Base-by-base conservation (phyloP, 768 basidiomycete genomes). In the Scleroderma bovista region DNA sequence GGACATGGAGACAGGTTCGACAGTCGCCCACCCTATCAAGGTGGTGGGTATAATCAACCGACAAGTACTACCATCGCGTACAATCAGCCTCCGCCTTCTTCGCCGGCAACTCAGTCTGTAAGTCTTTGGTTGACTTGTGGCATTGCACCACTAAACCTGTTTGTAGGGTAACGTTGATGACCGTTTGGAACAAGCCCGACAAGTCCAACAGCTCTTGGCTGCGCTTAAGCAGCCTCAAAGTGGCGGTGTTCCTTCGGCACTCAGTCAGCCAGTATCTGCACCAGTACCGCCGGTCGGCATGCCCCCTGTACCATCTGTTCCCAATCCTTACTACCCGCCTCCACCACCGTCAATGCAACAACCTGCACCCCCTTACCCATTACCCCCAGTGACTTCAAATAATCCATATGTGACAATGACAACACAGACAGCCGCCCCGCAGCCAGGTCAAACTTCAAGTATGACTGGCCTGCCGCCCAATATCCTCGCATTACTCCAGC, bases 151-250 rank as follows among this genome's bases (percentile, higher is more conserved):
- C 22, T 46, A 56, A 51, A 40, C 31, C 38, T 19, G 34, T 20
- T 44, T 31, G 37, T 53, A 82, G 78, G 70, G 41, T 17, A n/a
- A 75, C 36, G 65, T 71, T 11, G 88, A 93, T 51, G 89, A 93
- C 44, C 85, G 91, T 12, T 72, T 94, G 17, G 92, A 94, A 60
- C 88, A 93, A 73, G 90, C 91, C 8, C 80, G 84, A 48, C 86
- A 80, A 66, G 89, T 93, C 9, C 91, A 93, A 61, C 87, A 91
- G 58, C 71, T 91, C 16, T 70, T 92, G 22, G 89, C 88, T 5
- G 89, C 89, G 12, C 69, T 91, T 41, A 90, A 92, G 60, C 84
- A 86, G 51, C 83, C 86, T 10, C 74, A 76, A 51, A 63, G 63
- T 51, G 73, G 70, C 20, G 44, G 54, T 15, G 47, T 29, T 19